Evolutionary conservation across 805 yeast genomes (phyloP).

Genomic region (Candida cerambycidarum): DNA sequence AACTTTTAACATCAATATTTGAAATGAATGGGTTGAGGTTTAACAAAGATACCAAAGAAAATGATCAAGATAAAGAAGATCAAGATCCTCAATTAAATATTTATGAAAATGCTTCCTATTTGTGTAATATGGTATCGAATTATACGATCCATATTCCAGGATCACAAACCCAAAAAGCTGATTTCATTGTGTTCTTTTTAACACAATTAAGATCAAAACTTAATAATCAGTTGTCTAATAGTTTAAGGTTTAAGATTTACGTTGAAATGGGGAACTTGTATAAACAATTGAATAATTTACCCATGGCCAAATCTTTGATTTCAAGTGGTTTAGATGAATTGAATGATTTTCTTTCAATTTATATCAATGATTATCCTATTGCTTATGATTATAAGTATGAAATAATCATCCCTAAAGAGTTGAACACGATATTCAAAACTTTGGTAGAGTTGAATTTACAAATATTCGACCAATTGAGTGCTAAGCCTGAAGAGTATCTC

Average conservation of each 20-base stretch:
- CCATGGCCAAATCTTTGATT: conserved; percentile 23
- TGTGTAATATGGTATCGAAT: conserved; percentile 27
- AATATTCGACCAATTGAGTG: conserved; percentile 8
- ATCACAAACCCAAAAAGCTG: conserved; percentile 17
- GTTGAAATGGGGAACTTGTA: conserved; percentile 31
- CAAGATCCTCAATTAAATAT: conserved; percentile 3
- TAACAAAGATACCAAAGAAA: conserved; percentile 4
- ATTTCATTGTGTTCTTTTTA: conserved; percentile 30
- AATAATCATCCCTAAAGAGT: conserved; percentile 18
- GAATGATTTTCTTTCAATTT: conserved; percentile 14
- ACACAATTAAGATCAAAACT: conserved; percentile 19
- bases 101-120: conserved; percentile 17
- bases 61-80: neutral
- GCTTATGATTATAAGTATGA: conserved; percentile 8
- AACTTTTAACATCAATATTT: conserved; percentile 26
- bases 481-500: conserved; percentile 13
- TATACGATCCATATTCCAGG: conserved; percentile 22
- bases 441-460: conserved; percentile 20
- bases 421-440: conserved; percentile 19
- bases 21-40: conserved; percentile 30
- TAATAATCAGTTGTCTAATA: conserved; percentile 20
- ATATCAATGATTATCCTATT: conserved; percentile 20
- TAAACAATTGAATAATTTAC: conserved; percentile 21
- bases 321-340: conserved; percentile 21
- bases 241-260: conserved; percentile 25